Evolutionary conservation across 2,329 filamentous ascomycete species (phyloP), one percentile per base, ranked within the genome.

Genomic region (Fusarium acutatum): DNA sequence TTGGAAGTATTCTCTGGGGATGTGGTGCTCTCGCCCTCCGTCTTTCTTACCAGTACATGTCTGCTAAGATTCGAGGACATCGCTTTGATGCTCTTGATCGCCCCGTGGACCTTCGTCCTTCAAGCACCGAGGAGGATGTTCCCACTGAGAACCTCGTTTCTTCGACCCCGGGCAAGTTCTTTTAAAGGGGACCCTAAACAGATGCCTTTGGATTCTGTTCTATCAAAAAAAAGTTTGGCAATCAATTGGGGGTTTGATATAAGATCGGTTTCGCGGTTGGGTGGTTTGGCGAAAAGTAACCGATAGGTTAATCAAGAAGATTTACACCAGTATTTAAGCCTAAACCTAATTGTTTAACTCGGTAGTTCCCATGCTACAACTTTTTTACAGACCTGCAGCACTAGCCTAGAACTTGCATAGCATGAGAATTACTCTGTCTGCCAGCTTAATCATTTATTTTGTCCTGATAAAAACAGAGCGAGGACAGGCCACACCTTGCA

Each of bases 1-100:
- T 95, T 5, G 94, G 94, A 3, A 92, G 92, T 28, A 78, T 96
- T 24, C 82, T 95, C 38, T 95, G 92, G 88, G 92, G 90, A 2
- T 87, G 91, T 46, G 88, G 85, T 5, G 92, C 92, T 10, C 86
- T 93, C 40, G 86, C 77, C 20, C 76, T 91, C 46, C 87, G 94
- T 34, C 80, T 95, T 44, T 80, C 82, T 0, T 87, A 88, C 58
- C 89, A 91, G 74, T 94, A 86, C 76, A 65, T 86, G 32, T 75
- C 83, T 71, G 89, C 92, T 17, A 92, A 87, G 82, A 74, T 82
- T 24, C 86, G 83, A n/a, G 91, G 91, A 5, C 83, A 83, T 46
- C 86, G 87, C 11, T 96, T 95, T 79, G 87, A 90, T 78, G 92
- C 89, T 8, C 83, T 94, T 7, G 92, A 95, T 79, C 86, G 84